A percentile compares a stretch with the other conserved stretches of the same genome.
Conservation (phyloP, 148 eudicot genomes). For the Spergularia bocconei region DNA sequence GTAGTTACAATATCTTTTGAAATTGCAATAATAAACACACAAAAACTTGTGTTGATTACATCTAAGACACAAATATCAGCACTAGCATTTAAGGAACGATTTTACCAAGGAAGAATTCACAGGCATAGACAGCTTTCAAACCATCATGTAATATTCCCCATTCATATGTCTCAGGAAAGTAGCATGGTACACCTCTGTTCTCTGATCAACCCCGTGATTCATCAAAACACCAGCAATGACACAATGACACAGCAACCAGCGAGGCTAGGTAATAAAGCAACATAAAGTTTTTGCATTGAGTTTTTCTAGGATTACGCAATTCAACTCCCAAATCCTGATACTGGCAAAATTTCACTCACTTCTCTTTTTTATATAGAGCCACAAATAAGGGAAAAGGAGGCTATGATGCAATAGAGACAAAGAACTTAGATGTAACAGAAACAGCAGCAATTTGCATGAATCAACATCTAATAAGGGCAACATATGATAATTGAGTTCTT, state of each 20-base stretch:
- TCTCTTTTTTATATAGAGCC: background rate
- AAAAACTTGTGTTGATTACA: too few species aligned
- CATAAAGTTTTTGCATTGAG: too few species aligned
- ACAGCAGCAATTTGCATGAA: background rate
- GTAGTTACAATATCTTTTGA: too few species aligned
- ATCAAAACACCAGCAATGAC: background rate
- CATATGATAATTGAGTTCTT: slow-evolving; percentile 17
- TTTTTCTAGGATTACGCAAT: too few species aligned
- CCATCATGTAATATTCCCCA: background rate
- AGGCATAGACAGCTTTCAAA: background rate
- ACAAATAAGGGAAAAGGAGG: background rate
- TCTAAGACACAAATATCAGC: too few species aligned
- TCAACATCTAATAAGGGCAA: background rate
- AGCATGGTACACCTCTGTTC: background rate
- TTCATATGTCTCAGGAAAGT: background rate
- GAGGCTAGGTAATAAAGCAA: background rate
- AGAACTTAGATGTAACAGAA: background rate
- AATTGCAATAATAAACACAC: background rate
- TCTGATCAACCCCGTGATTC: background rate
- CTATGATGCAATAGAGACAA: background rate
- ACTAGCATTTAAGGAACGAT: too few species aligned
- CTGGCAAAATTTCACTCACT: background rate
- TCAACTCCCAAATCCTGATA: background rate
- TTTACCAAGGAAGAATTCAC: background rate
- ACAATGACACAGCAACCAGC: background rate